Evolutionary conservation across 2,329 filamentous ascomycete species (phyloP).

Genomic region (Dothistroma septosporum): DNA sequence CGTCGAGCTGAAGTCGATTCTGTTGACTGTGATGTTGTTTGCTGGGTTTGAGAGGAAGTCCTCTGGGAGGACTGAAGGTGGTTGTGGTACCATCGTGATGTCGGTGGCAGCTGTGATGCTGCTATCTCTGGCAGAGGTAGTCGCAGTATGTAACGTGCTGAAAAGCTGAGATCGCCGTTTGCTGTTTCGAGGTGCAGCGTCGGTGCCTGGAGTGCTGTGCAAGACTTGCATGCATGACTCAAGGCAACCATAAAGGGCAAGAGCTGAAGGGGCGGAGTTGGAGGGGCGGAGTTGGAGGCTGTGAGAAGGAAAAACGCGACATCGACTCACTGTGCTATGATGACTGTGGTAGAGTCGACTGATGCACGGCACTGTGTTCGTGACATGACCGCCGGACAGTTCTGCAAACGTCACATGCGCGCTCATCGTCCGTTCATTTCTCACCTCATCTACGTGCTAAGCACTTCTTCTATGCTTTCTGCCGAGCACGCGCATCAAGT

Average conservation of each 20-base stretch:
- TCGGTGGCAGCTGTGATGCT: background rate
- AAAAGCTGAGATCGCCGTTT: background rate
- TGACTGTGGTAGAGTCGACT: no score
- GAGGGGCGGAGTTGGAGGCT: background rate
- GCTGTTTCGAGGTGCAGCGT: background rate
- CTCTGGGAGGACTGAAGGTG: constrained; percentile 34
- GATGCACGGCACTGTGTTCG: background rate
- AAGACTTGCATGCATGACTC: background rate
- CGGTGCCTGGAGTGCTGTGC: background rate
- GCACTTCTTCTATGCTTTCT: background rate
- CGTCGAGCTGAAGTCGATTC: constrained; percentile 53
- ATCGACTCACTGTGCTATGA: background rate
- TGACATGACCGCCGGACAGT: background rate
- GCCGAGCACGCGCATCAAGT: no score
- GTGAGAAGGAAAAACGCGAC: background rate
- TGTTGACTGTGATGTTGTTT: constrained; percentile 44
- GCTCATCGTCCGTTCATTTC: background rate
- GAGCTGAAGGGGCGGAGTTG: background rate
- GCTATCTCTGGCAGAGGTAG: background rate
- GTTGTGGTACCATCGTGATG: background rate
- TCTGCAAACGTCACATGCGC: background rate
- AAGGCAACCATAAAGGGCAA: background rate
- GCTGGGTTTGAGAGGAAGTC: constrained; percentile 48
- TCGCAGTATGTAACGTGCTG: background rate
- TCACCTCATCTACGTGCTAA: background rate